A percentile compares a stretch with the other conserved stretches of the same genome.
Conservation (phyloP, 2,329 filamentous ascomycete genomes). For the Neocatenulostroma microsporum region DNA sequence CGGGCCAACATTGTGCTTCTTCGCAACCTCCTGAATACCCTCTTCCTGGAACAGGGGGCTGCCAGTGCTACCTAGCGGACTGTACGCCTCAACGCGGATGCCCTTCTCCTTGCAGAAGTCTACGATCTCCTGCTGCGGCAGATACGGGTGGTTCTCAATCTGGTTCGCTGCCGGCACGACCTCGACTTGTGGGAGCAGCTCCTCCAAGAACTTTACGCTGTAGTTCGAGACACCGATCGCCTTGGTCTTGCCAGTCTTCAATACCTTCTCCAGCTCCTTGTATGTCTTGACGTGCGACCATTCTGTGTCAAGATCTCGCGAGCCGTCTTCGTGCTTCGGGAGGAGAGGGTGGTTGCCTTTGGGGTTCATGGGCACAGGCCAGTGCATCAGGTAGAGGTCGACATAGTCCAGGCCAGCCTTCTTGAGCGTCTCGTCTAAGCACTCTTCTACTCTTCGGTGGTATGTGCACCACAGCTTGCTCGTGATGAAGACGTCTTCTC, state of each 20-base stretch:
- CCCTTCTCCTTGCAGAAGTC: slow-evolving; percentile 16
- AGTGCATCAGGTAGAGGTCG: slow-evolving; percentile 46
- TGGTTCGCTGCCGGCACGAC: slow-evolving; percentile 21
- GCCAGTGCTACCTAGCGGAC: slow-evolving; percentile 43
- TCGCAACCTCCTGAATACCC: slow-evolving; percentile 37
- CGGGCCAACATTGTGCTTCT: slow-evolving; percentile 44
- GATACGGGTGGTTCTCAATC: slow-evolving; percentile 23
- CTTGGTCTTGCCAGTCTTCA: slow-evolving; percentile 20
- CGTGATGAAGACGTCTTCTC: slow-evolving; percentile 35
- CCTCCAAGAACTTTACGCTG: slow-evolving; percentile 18
- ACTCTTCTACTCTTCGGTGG: slow-evolving; percentile 42
- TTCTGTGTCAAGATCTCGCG: slow-evolving; percentile 32
- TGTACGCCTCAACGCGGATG: slow-evolving; percentile 23
- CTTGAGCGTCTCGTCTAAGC: slow-evolving; percentile 30
- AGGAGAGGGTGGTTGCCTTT: slow-evolving; percentile 28
- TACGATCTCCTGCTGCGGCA: slow-evolving; percentile 16
- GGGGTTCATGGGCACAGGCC: slow-evolving; percentile 34
- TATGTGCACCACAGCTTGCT: slow-evolving; percentile 56
- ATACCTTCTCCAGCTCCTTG: slow-evolving; percentile 21
- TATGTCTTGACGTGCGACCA: slow-evolving; percentile 24
- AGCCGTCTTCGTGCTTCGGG: slow-evolving; percentile 39
- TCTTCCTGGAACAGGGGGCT: slow-evolving; percentile 35
- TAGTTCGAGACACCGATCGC: slow-evolving; percentile 25
- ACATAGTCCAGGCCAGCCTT: slow-evolving; percentile 41
- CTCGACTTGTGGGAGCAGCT: slow-evolving; percentile 14